Evolutionary conservation across 2,329 filamentous ascomycete species (phyloP).

Genomic region (Penicillium digitatum): DNA sequence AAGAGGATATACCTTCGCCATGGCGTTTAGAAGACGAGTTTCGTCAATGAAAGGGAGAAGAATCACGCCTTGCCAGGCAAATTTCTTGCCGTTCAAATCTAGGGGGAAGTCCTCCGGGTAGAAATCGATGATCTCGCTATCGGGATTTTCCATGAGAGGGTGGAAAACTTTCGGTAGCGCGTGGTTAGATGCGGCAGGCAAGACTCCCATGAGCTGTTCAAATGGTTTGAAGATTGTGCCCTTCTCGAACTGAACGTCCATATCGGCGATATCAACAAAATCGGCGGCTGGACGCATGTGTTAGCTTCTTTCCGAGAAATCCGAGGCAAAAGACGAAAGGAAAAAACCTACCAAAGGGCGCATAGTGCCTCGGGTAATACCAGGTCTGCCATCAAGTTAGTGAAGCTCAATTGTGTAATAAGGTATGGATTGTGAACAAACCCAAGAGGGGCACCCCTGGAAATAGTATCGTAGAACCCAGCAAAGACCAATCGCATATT

Average conservation of each 20-base stretch:
- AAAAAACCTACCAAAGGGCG: conserved; percentile 61
- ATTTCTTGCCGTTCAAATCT: conserved; percentile 96
- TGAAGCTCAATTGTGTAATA: not conserved
- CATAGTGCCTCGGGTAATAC: conserved; percentile 99
- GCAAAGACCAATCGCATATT: conserved; percentile 90
- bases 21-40: conserved; percentile 74
- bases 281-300: conserved; percentile 61
- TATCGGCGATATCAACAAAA: conserved; percentile 75
- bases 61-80: conserved; percentile 94
- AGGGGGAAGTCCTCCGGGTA: conserved; percentile 92
- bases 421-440: not conserved
- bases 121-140: conserved; percentile 94
- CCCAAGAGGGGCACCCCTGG: conserved; percentile 94
- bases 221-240: conserved; percentile 85
- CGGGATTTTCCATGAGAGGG: conserved; percentile 77
- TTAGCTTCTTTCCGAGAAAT: not conserved
- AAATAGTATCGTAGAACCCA: conserved; percentile 98
- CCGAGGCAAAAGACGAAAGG: not conserved
- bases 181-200: conserved; percentile 89
- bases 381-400: conserved; percentile 55
- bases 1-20: conserved; percentile 75
- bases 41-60: conserved; percentile 96
- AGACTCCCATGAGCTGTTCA: conserved; percentile 96
- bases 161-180: conserved; percentile 87
- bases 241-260: conserved; percentile 77